phyloP scores from a whole-genome alignment of 1,284 basidiomycete species.

The Phaffia rhodozyma region DNA sequence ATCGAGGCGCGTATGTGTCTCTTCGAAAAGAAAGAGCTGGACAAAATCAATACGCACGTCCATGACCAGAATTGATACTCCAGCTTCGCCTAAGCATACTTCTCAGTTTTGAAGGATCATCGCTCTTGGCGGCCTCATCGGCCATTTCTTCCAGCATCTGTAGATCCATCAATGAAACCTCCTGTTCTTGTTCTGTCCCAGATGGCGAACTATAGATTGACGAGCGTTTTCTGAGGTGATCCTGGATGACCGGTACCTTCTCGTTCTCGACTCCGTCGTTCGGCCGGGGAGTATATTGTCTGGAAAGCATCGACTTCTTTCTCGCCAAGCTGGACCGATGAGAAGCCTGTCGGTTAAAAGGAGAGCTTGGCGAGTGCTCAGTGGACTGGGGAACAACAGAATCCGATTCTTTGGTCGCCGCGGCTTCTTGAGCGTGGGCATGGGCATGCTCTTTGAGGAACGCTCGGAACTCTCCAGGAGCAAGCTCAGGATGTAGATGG shows the following conservation, averaged over 20 bases:
- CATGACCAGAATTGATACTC: slow-evolving; percentile 51
- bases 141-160: slow-evolving; percentile 86
- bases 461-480: slow-evolving; percentile 84
- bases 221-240: slow-evolving; percentile 40
- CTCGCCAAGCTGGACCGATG: slow-evolving; percentile 43
- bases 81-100: slow-evolving; percentile 73
- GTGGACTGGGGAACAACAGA: slow-evolving; percentile 1
- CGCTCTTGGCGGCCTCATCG: slow-evolving; percentile 67
- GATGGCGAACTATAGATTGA: slow-evolving; percentile 50
- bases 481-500: slow-evolving; percentile 89
- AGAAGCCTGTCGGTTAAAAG: slow-evolving; percentile 22
- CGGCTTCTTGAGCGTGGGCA: slow-evolving; percentile 38
- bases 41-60: background rate
- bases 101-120: slow-evolving; percentile 73
- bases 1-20: background rate
- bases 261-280: slow-evolving; percentile 58
- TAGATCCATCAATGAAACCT: slow-evolving; percentile 75
- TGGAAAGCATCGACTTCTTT: slow-evolving; percentile 79
- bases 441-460: slow-evolving; percentile 86
- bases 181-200: slow-evolving; percentile 43
- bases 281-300: slow-evolving; percentile 65
- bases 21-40: background rate
- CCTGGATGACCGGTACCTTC: slow-evolving; percentile 43
- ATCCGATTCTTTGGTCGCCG: slow-evolving; percentile 24
- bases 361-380: slow-evolving; percentile 24